A percentile compares a stretch with the other conserved stretches of the same genome.
phyloP scores from a whole-genome alignment of 495 filamentous ascomycete species.

The Xylaria nigripes region DNA sequence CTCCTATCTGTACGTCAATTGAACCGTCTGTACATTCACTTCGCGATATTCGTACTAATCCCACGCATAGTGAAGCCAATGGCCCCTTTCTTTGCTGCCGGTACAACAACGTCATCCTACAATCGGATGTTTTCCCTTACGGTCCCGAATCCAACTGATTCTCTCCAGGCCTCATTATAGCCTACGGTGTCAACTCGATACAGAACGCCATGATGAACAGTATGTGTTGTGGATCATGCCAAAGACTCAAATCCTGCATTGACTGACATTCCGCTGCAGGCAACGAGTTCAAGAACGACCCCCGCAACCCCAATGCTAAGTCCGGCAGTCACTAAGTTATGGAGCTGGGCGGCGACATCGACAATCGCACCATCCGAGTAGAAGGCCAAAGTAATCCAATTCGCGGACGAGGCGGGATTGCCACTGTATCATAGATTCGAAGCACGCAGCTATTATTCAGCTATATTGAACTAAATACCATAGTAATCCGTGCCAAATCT shows the following conservation, averaged over 20 bases:
- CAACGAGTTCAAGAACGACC: constrained; percentile 93
- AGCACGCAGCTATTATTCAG: constrained; percentile 15
- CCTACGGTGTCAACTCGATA: constrained; percentile 79
- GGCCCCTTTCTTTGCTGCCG: constrained; percentile 87
- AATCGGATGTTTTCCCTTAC: not conserved
- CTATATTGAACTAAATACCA: constrained; percentile 12
- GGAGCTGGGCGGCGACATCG: not conserved
- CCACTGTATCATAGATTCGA: constrained; percentile 24
- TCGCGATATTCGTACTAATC: constrained; percentile 17
- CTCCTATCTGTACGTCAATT: constrained; percentile 67
- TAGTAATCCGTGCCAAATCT: constrained; percentile 6
- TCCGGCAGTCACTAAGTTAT: constrained; percentile 30
- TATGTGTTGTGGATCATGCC: constrained; percentile 40
- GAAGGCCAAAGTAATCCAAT: constrained; percentile 17
- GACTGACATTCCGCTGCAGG: constrained; percentile 43
- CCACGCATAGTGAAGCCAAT: constrained; percentile 64
- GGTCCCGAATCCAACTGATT: constrained; percentile 8
- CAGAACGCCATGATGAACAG: constrained; percentile 61
- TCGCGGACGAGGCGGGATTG: constrained; percentile 13
- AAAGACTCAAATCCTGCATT: not conserved
- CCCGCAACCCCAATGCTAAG: constrained; percentile 73
- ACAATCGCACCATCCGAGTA: constrained; percentile 10
- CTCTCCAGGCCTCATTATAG: constrained; percentile 60
- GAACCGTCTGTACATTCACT: constrained; percentile 8
- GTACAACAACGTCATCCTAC: constrained; percentile 47